Conservation (phyloP, 306 rosid genomes). For the Quillaja saponaria region DNA sequence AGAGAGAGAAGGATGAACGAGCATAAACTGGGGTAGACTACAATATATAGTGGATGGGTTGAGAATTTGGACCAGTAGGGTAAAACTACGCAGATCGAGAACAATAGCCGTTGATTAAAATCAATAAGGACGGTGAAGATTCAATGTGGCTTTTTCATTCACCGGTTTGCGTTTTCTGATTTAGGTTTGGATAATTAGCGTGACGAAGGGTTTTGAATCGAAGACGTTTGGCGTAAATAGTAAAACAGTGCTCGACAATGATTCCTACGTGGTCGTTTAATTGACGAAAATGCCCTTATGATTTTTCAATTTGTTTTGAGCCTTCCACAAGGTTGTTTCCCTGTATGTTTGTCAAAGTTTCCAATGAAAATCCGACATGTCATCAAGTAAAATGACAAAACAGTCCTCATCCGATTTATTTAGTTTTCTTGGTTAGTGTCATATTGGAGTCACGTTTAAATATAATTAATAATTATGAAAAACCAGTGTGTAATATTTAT, state of each 20-base stretch:
- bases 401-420: too few relatives aligned
- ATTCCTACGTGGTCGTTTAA: too few relatives aligned
- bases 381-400: too few relatives aligned
- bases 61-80: constrained; percentile 38
- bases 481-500: too few relatives aligned
- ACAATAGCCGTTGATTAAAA: constrained; percentile 25
- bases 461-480: too few relatives aligned
- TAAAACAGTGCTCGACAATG: too few relatives aligned
- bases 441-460: too few relatives aligned
- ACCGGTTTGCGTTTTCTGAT: not conserved
- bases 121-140: constrained; percentile 34
- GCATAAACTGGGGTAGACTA: not conserved
- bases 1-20: not conserved
- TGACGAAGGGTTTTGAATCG: constrained; percentile 2
- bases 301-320: not conserved
- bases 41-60: constrained; percentile 43
- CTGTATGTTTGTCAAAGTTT: not conserved
- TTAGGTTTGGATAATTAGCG: not conserved
- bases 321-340: not conserved
- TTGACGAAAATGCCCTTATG: constrained; percentile 30
- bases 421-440: too few relatives aligned
- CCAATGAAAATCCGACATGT: too few relatives aligned
- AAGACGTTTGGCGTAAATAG: not conserved
- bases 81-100: constrained; percentile 42
- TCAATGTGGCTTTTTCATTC: not conserved